Evolutionary conservation across 768 basidiomycete genomes (phyloP).

Genomic region (Kwoniella shandongensis): DNA sequence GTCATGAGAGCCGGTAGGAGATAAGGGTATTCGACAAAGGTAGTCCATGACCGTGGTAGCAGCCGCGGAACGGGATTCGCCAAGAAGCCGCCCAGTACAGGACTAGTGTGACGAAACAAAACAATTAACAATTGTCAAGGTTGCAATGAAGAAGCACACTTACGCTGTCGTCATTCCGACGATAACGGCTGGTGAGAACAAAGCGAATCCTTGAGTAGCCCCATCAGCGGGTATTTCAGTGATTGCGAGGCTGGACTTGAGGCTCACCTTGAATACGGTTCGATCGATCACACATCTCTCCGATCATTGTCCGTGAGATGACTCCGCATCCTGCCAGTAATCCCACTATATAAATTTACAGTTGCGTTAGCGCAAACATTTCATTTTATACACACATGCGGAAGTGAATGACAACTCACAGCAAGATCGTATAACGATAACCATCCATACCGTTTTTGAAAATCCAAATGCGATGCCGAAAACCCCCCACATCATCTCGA

Average conservation of each 20-base stretch:
- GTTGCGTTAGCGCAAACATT: not conserved
- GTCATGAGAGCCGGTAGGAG: constrained; percentile 34
- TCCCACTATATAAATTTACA: constrained; percentile 25
- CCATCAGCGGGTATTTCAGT: not conserved
- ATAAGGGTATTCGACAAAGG: constrained; percentile 32
- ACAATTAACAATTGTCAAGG: not conserved
- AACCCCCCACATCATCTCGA: constrained; percentile 29
- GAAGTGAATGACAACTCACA: constrained; percentile 18
- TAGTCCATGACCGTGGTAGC: constrained; percentile 23
- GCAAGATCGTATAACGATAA: constrained; percentile 24
- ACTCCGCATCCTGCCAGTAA: constrained; percentile 41
- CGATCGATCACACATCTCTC: constrained; percentile 37
- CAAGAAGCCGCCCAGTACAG: constrained; percentile 38
- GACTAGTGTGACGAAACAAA: constrained; percentile 16
- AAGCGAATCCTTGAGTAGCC: constrained; percentile 27
- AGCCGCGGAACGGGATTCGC: constrained; percentile 32
- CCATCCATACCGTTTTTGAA: constrained; percentile 22
- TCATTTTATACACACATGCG: no score
- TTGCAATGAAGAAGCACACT: not conserved
- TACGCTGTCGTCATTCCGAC: constrained; percentile 35
- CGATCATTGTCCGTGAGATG: constrained; percentile 37
- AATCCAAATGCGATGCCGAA: constrained; percentile 34
- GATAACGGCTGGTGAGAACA: constrained; percentile 37
- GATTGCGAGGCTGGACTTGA: not conserved
- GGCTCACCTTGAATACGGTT: constrained; percentile 36